Evolutionary conservation across 1,284 basidiomycete genomes (phyloP).

Genomic region (Moesziomyces globuligerus): DNA sequence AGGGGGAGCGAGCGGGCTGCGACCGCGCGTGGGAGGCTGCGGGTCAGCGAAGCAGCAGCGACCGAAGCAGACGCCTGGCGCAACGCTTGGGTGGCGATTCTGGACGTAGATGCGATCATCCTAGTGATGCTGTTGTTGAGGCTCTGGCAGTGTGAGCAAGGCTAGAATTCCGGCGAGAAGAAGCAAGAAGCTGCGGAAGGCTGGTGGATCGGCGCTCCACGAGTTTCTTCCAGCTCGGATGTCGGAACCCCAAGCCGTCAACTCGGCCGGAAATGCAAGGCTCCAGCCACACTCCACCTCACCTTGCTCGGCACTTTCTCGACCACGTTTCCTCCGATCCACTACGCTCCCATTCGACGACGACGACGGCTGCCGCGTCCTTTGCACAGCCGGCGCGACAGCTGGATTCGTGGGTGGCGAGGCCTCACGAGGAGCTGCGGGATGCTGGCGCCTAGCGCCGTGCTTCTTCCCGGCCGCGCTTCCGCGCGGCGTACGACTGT

Average conservation of each 20-base stretch:
- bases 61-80: slow-evolving; percentile 4
- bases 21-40: slow-evolving; percentile 2
- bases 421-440: too few species aligned
- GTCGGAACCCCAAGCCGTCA: slow-evolving; percentile 1
- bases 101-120: slow-evolving; percentile 32
- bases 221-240: slow-evolving; percentile 7
- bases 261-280: slow-evolving; percentile 16
- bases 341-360: not conserved
- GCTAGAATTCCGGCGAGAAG: slow-evolving; percentile 1
- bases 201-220: too few species aligned
- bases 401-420: too few species aligned
- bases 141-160: not conserved
- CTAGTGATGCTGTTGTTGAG: not conserved
- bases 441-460: too few species aligned
- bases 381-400: too few species aligned
- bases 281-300: too few species aligned
- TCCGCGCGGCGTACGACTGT: too few species aligned
- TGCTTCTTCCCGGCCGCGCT: too few species aligned
- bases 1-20: not conserved
- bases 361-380: too few species aligned
- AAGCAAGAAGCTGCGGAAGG: not conserved
- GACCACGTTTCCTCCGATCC: too few species aligned
- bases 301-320: too few species aligned
- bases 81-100: too few species aligned
- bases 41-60: not conserved